Base-by-base conservation (phyloP, 2,329 filamentous ascomycete genomes). In the Aspergillus bombycis region DNA sequence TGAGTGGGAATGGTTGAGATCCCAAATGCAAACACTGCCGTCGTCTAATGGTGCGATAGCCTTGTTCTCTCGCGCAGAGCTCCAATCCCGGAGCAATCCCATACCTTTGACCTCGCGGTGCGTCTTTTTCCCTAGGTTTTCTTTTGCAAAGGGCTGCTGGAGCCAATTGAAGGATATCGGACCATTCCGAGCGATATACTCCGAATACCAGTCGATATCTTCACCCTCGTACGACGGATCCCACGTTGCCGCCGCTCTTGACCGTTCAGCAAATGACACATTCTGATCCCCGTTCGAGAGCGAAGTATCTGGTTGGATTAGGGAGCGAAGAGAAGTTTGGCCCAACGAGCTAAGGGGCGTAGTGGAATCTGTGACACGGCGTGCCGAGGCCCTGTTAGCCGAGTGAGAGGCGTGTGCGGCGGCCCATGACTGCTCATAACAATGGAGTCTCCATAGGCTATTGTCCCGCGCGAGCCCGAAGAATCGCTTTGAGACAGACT, bases 1-100 rank as follows among this genome's bases (percentile, higher is more conserved):
- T 1, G 66, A 67, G 62, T 78, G 74, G 4, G 75, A 75, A 61
- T 75, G 72, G 60, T 85, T 87, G 57, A 92, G 81, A 72, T 96
- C 91, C 93, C 93, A 97, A 8, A 97, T 79, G 69, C 90, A 92
- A n/a, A 97, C 85, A 58, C 91, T 93, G 0, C 93, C 93, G 73
- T 97, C 92, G 62, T 96, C 92, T 9, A 97, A 81, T 2, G 93
- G 92, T 0, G 91, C 89, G 19, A 96, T 84, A 0, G 92, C 88
- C 60, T 89, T 82, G 28, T 86, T 81, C 21, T 85, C 78, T n/a
- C 82, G 79, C 38, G 82, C 83, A 1, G 83, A 81, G 26, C 78
- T 80, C 69, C 80, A 80, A 23, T 85, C 84, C 8, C 84, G 82
- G 61, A 90, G 89, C 10, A 95, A 73, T 0, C 90, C 91, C 69